phyloP scores from a whole-genome alignment of 495 filamentous ascomycete genomes.

The Daldinia bambusicola region DNA sequence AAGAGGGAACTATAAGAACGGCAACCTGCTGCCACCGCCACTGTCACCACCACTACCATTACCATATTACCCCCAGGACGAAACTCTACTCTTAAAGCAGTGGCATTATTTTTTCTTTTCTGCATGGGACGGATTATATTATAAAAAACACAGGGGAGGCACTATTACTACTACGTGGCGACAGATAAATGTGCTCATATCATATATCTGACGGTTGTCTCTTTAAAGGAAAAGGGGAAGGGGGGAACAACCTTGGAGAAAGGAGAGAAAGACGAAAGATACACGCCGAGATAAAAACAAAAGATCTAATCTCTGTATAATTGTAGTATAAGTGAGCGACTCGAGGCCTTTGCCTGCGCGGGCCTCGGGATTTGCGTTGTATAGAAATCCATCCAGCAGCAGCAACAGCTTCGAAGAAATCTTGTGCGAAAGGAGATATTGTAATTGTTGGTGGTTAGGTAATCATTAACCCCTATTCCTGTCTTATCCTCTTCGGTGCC shows the following conservation, averaged over 20 bases:
- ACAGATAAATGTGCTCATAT: conserved; percentile 28
- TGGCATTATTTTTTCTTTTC: conserved; percentile 7
- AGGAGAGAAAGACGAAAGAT: conserved; percentile 11
- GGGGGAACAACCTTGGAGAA: not conserved
- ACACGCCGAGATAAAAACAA: conserved; percentile 15
- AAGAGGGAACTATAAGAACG: conserved; percentile 10
- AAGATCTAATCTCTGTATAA: conserved; percentile 47
- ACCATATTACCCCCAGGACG: conserved; percentile 16
- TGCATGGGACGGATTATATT: conserved; percentile 24
- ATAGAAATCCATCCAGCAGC: conserved; percentile 7
- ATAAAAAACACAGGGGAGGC: conserved; percentile 1
- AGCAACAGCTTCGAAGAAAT: conserved; percentile 1
- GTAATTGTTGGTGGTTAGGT: too few relatives aligned
- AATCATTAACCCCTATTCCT: too few relatives aligned
- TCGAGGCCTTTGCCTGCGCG: conserved; percentile 12
- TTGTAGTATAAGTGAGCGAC: conserved; percentile 42
- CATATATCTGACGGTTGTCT: conserved; percentile 4
- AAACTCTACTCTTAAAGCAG: conserved; percentile 39
- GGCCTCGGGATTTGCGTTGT: conserved; percentile 24
- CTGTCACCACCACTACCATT: not conserved
- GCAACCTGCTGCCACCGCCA: not conserved
- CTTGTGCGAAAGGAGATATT: not conserved
- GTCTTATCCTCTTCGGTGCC: not conserved
- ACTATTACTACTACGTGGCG: not conserved
- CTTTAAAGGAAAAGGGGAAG: not conserved